Conservation (phyloP, 2,329 filamentous ascomycete genomes). For the Aspergillus udagawae region DNA sequence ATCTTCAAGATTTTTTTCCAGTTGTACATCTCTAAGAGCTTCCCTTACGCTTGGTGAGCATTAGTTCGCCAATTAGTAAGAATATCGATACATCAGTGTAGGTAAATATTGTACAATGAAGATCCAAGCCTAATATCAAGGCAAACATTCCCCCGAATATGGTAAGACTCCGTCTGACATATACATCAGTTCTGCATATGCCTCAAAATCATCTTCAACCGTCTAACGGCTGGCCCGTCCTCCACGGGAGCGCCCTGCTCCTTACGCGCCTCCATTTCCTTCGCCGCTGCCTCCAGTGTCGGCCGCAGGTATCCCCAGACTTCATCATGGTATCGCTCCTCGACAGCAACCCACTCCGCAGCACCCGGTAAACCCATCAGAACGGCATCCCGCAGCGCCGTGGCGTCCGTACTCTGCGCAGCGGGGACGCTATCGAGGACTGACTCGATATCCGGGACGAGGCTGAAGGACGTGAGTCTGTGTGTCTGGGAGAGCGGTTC, state of each 20-base stretch:
- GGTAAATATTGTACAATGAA: not conserved
- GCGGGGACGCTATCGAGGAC: constrained; percentile 25
- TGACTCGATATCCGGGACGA: constrained; percentile 32
- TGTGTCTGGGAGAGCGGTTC: constrained; percentile 5
- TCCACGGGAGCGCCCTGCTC: constrained; percentile 8
- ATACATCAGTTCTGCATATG: constrained; percentile 29
- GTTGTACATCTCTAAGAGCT: not conserved
- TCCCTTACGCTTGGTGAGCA: not conserved
- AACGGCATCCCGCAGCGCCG: constrained; percentile 27
- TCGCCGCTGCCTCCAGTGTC: constrained; percentile 53
- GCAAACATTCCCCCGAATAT: not conserved
- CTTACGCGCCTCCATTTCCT: constrained; percentile 49
- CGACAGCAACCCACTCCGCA: constrained; percentile 30
- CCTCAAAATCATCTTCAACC: constrained; percentile 37
- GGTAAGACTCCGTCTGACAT: not conserved
- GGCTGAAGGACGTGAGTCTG: constrained; percentile 25
- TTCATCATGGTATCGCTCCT: constrained; percentile 49
- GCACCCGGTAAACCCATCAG: constrained; percentile 28
- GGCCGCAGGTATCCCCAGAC: constrained; percentile 64
- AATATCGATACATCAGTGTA: not conserved
- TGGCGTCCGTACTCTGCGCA: constrained; percentile 7
- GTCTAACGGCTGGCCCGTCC: constrained; percentile 35
- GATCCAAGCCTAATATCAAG: not conserved
- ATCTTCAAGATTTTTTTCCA: not conserved
- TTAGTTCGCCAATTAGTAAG: not conserved